phyloP scores from a whole-genome alignment of 805 yeast genomes.

The Metschnikowia lachancei region DNA sequence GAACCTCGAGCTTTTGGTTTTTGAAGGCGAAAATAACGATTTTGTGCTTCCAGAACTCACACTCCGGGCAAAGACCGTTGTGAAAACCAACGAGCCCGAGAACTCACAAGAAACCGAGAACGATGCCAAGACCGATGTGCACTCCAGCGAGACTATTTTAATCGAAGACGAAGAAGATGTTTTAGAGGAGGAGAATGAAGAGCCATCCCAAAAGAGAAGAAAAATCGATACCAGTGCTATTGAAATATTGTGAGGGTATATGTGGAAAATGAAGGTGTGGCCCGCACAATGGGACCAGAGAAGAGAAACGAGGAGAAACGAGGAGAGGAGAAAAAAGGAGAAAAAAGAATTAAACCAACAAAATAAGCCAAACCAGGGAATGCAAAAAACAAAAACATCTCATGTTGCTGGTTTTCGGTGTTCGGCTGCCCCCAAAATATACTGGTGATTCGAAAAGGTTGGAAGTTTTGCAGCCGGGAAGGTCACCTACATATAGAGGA shows the following conservation, averaged over 20 bases:
- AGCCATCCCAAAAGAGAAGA: constrained; percentile 19
- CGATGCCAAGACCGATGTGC: constrained; percentile 2
- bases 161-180: constrained; percentile 10
- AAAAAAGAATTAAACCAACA: no score
- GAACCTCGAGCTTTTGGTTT: constrained; percentile 60
- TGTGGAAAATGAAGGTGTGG: no score
- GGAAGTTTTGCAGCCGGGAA: constrained; percentile 1
- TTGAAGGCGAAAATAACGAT: constrained; percentile 14
- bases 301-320: no score
- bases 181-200: not conserved
- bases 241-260: constrained; percentile 5
- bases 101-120: not conserved
- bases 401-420: not conserved
- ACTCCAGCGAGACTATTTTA: constrained; percentile 9
- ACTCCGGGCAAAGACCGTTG: constrained; percentile 14
- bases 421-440: no score
- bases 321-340: no score
- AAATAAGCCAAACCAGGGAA: no score
- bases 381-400: not conserved
- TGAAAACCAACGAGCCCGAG: not conserved
- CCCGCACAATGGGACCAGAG: no score
- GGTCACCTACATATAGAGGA: not conserved
- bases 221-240: constrained; percentile 7
- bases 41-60: constrained; percentile 18
- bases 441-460: no score